Percentiles rank a stretch among this genome's conserved stretches.
Evolutionary conservation across 1,139 yeast genomes (phyloP).

Genomic region (Zygoascus sp.): DNA sequence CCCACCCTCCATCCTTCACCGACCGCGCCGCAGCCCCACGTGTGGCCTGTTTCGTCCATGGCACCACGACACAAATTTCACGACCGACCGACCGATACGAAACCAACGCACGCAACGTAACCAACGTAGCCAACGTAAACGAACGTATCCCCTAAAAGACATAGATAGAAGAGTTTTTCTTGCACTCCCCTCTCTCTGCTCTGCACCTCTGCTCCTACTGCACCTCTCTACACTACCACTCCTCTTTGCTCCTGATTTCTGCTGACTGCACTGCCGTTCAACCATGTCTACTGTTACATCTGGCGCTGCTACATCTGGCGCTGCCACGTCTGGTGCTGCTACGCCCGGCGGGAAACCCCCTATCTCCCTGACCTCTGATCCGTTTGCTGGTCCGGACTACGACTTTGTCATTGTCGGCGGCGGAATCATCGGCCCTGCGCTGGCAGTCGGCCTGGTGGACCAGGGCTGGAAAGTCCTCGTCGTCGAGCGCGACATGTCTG

Average conservation of each 20-base stretch:
- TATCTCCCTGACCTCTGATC: conserved; percentile 1
- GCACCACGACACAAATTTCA: background rate
- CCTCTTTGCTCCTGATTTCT: too few relatives aligned
- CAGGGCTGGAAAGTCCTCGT: conserved; percentile 71
- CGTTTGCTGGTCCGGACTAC: conserved; percentile 23
- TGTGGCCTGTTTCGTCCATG: conserved; percentile 1
- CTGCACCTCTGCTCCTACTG: too few relatives aligned
- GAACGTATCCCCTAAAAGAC: too few relatives aligned
- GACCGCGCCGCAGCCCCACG: background rate
- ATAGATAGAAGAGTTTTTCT: too few relatives aligned
- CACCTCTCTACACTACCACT: too few relatives aligned
- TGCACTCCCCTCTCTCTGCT: too few relatives aligned
- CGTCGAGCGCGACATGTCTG: conserved; percentile 79
- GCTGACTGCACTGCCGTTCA: too few relatives aligned
- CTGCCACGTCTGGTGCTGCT: too few relatives aligned
- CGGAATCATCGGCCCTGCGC: conserved; percentile 92
- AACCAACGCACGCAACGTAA: background rate
- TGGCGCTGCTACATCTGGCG: too few relatives aligned
- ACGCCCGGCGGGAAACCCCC: too few relatives aligned
- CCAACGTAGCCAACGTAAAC: background rate
- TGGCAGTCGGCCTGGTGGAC: conserved; percentile 85
- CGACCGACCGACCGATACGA: background rate
- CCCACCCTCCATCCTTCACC: background rate
- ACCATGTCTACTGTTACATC: too few relatives aligned
- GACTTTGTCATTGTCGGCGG: conserved; percentile 84